A percentile compares a stretch with the other conserved stretches of the same genome.
phyloP scores from a whole-genome alignment of 345 rosid genomes.

The Raphanus sativus region DNA sequence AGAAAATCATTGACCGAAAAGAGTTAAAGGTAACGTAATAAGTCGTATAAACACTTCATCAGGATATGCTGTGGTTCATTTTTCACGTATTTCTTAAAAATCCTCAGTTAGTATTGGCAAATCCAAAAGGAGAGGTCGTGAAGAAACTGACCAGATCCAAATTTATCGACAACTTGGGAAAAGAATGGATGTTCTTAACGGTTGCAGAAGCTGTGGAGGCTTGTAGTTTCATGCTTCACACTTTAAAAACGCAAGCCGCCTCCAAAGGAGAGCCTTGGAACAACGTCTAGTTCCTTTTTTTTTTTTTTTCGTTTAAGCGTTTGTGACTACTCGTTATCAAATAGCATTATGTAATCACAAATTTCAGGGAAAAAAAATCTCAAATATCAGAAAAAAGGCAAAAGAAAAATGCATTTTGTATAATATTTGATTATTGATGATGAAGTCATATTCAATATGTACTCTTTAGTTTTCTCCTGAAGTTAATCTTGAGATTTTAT shows the following conservation, averaged over 20 bases:
- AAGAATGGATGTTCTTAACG: slow-evolving; percentile 76
- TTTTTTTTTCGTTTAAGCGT: background rate
- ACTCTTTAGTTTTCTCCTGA: too few relatives aligned
- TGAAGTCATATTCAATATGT: too few relatives aligned
- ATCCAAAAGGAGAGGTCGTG: slow-evolving; percentile 44
- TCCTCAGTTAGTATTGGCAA: slow-evolving; percentile 37
- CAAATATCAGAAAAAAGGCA: background rate
- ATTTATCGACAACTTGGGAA: slow-evolving; percentile 47
- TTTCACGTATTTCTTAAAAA: background rate
- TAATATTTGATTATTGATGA: background rate
- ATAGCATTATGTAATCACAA: slow-evolving; percentile 8
- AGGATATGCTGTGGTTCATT: background rate
- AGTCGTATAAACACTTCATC: background rate
- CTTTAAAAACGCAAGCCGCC: slow-evolving; percentile 37
- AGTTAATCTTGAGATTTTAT: background rate
- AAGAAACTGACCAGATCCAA: slow-evolving; percentile 39
- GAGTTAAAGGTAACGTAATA: slow-evolving; percentile 59
- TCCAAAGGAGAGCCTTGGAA: slow-evolving; percentile 40
- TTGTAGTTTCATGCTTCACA: slow-evolving; percentile 77
- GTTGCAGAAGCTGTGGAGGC: slow-evolving; percentile 90
- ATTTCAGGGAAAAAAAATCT: background rate
- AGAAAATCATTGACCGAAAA: slow-evolving; percentile 55
- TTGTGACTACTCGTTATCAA: slow-evolving; percentile 10
- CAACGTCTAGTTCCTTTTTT: slow-evolving; percentile 26
- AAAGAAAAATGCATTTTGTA: background rate